Base-by-base conservation (phyloP, 768 basidiomycete species). In the Psilocybe cubensis region DNA sequence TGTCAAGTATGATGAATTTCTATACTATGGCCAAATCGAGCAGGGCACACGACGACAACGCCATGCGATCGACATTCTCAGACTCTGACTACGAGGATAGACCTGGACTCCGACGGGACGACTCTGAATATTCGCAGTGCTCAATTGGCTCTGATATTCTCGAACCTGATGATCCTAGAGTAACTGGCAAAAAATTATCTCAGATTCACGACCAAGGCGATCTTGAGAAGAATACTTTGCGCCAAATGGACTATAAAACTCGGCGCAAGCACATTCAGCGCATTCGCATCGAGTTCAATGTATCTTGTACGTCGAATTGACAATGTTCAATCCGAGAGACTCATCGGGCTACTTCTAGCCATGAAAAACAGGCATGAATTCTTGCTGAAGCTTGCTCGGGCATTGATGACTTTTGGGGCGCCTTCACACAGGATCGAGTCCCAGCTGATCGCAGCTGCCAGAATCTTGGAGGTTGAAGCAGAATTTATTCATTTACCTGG, bases 381-480 rank as follows among this genome's bases (percentile, higher is more conserved):
- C 73, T 74, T 97, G 29, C 82, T 94, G 68, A 92, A 86, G 68
- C 82, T 97, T 24, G 92, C 94, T 14, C 83, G 88, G 58, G 87
- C 92, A 17, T 78, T 97, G 38, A 95, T 98, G 91, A 87, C 87
- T 11, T 96, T 92, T 67, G 94, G 94, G 4, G 92, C 94, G 17
- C 94, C 94, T 0, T 94, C 92, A 21, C 96, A 98, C 74, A 86
- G 96, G 28, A 91, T 98, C 58, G 94, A 96, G 72, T 89, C 93
- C 2, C 95, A 97, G 69, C 85, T 98, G 35, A 80, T 89, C 28
- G 90, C 94, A 9, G 92, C 92, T 7, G 92, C 95, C 0, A 83
- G 87, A 14, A 94, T 95, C 51, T 86, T 98, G 17, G 94, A 95
- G 65, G 85, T 97, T 53, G 87, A 93, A 69, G 92, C 93, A 43